Evolutionary conservation across 1,139 yeast species (phyloP).

Genomic region (Yamadazyma spencermartinsiae): DNA sequence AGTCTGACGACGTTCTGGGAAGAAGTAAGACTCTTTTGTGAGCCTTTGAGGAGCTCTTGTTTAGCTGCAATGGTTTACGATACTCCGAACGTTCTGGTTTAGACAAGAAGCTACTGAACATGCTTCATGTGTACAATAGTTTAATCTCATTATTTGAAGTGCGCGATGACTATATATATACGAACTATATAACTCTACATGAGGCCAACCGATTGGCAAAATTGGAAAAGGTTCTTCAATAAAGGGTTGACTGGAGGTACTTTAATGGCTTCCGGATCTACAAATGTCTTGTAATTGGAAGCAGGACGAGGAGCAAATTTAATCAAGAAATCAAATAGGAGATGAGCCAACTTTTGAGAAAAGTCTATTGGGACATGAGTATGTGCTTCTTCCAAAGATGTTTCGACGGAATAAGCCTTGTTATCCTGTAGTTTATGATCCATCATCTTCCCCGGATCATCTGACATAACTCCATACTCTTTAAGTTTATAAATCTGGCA

Average conservation of each 20-base stretch:
- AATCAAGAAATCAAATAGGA: slow-evolving; percentile 19
- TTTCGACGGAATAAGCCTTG: neutral
- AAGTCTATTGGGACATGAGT: slow-evolving; percentile 16
- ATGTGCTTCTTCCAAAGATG: neutral
- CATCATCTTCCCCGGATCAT: slow-evolving; percentile 51
- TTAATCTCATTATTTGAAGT: too few species aligned
- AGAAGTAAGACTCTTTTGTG: neutral
- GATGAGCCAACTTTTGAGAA: slow-evolving; percentile 22
- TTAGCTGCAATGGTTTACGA: slow-evolving; percentile 8
- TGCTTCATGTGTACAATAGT: slow-evolving; percentile 10
- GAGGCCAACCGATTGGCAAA: slow-evolving; percentile 35
- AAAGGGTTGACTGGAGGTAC: slow-evolving; percentile 16
- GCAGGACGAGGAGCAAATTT: slow-evolving; percentile 11
- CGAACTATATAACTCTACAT: slow-evolving; percentile 24
- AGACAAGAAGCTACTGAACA: slow-evolving; percentile 38
- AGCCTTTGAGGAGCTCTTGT: neutral
- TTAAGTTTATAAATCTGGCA: slow-evolving; percentile 26
- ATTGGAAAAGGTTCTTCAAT: slow-evolving; percentile 25
- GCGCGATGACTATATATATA: slow-evolving; percentile 3
- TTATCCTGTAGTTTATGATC: slow-evolving; percentile 4
- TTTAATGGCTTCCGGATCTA: slow-evolving; percentile 19
- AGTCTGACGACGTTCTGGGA: neutral
- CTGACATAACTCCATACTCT: slow-evolving; percentile 60
- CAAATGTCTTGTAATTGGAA: slow-evolving; percentile 28
- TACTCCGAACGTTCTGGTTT: slow-evolving; percentile 28